Evolutionary conservation across 2,329 filamentous ascomycete species (phyloP).

Genomic region (Sclerotinia glacialis): DNA sequence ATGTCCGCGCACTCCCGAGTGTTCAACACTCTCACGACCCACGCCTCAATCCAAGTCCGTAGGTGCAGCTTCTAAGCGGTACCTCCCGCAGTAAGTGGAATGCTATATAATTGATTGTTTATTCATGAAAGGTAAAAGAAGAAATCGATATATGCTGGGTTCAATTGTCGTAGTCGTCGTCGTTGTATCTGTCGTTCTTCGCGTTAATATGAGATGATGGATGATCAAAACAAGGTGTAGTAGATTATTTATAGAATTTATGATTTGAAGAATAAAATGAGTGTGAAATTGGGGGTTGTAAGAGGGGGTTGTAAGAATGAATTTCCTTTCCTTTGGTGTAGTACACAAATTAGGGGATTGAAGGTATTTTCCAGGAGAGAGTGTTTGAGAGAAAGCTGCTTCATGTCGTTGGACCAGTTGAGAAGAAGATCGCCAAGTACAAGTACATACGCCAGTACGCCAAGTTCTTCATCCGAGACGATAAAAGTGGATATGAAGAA

Average conservation of each 20-base stretch:
- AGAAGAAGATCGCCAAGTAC: slow-evolving; percentile 8
- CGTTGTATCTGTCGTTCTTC: not conserved
- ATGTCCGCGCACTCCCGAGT: slow-evolving; percentile 22
- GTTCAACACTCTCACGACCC: slow-evolving; percentile 14
- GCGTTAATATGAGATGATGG: not conserved
- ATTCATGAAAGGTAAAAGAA: not conserved
- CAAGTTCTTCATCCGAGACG: slow-evolving; percentile 15
- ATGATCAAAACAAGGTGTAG: not conserved
- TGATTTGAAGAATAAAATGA: not conserved
- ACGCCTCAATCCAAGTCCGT: slow-evolving; percentile 12
- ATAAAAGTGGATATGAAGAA: not conserved
- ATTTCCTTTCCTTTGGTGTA: not conserved
- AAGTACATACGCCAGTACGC: too few species aligned
- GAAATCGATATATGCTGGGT: not conserved
- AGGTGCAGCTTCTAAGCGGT: not conserved
- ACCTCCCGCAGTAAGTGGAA: not conserved
- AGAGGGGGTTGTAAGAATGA: not conserved
- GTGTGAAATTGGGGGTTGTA: not conserved
- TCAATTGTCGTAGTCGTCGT: not conserved
- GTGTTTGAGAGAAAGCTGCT: slow-evolving; percentile 10
- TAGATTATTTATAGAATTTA: not conserved
- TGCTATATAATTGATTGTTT: slow-evolving; percentile 7
- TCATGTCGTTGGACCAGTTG: not conserved
- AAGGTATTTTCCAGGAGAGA: slow-evolving; percentile 15
- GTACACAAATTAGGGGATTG: not conserved